These are phyloP conservation scores for Iodosphaeria phyllophila DNA, from an alignment of 2,329 filamentous ascomycete genomes.

Conservation along the genomic window DNA sequence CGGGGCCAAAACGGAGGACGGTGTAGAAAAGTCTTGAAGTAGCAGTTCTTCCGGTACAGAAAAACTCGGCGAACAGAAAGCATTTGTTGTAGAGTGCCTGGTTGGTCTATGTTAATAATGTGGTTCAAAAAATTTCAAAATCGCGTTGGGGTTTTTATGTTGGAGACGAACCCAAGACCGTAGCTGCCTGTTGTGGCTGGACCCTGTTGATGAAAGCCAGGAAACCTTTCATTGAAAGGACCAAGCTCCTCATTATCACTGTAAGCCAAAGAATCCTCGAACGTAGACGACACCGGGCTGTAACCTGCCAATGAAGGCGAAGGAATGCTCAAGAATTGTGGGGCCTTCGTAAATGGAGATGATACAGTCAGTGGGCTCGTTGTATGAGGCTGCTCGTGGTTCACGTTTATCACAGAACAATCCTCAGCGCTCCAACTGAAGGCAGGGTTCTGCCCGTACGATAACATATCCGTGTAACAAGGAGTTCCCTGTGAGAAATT, in stretches of 20 bases:
- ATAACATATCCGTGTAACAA: constrained; percentile 24
- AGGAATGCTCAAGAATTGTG: constrained; percentile 45
- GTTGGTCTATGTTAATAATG: constrained; percentile 33
- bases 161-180: constrained; percentile 43
- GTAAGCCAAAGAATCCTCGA: constrained; percentile 41
- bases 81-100: constrained; percentile 20
- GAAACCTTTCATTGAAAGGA: constrained; percentile 26
- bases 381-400: constrained; percentile 24
- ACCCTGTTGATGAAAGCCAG: constrained; percentile 27
- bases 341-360: constrained; percentile 31
- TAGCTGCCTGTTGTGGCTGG: constrained; percentile 20
- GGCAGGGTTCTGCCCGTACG: constrained; percentile 33
- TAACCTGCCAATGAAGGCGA: constrained; percentile 41
- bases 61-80: constrained; percentile 22
- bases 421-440: constrained; percentile 49
- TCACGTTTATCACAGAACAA: constrained; percentile 29
- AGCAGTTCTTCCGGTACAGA: constrained; percentile 23
- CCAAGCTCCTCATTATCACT: constrained; percentile 41
- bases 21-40: constrained; percentile 6
- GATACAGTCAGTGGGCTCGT: constrained; percentile 36
- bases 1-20: constrained; percentile 13
- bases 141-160: constrained; percentile 31
- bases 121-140: constrained; percentile 18
- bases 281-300: constrained; percentile 44
- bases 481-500: constrained; percentile 18